Evolutionary conservation across 2,329 filamentous ascomycete genomes (phyloP).

Genomic region (Trichophyton verrucosum): DNA sequence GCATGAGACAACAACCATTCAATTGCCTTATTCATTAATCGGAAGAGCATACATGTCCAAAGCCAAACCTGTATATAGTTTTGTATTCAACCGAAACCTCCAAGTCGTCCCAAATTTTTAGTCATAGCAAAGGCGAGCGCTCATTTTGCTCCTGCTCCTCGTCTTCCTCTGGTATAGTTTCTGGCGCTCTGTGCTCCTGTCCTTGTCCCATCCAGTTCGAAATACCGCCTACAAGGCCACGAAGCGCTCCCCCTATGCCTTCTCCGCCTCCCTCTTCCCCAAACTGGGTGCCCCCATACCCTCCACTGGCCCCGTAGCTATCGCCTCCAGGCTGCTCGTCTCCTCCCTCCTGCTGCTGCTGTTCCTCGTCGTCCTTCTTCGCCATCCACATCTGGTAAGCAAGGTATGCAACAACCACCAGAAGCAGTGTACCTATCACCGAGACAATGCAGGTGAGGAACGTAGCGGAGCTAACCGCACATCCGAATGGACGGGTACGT

Average conservation of each 20-base stretch:
- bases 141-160: background rate
- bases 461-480: constrained; percentile 30
- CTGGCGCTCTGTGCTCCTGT: background rate
- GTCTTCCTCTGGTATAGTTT: background rate
- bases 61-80: background rate
- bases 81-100: background rate
- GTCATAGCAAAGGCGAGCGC: background rate
- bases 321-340: background rate
- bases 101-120: background rate
- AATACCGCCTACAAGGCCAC: background rate
- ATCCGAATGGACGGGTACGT: constrained; percentile 28
- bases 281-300: background rate
- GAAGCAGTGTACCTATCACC: constrained; percentile 20
- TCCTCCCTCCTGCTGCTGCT: background rate
- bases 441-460: constrained; percentile 25
- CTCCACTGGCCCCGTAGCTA: background rate
- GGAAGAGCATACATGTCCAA: background rate
- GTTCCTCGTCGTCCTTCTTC: constrained; percentile 10
- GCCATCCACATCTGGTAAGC: constrained; percentile 5
- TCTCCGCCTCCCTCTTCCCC: background rate
- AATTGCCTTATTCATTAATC: background rate
- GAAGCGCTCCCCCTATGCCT: background rate
- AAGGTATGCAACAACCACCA: constrained; percentile 11
- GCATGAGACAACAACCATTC: background rate
- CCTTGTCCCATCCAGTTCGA: constrained; percentile 3